Evolutionary conservation across 352 stramenopile genomes (phyloP).

Genomic region (Globisporangium uncinulatum): DNA sequence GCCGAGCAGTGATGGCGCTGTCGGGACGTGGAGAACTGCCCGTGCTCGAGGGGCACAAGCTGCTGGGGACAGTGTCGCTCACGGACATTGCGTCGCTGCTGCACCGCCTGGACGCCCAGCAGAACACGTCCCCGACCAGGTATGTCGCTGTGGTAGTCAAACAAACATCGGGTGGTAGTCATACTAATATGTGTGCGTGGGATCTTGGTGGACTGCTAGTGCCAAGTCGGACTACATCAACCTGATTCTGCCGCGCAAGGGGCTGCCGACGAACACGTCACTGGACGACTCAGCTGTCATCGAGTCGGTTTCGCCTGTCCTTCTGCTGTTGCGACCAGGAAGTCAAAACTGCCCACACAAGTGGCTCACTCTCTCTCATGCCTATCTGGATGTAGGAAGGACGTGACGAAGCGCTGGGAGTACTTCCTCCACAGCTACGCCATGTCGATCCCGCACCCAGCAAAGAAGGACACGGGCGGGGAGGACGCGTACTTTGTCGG

Average conservation of each 20-base stretch:
- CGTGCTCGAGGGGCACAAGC: conserved; percentile 57
- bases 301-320: conserved; percentile 14
- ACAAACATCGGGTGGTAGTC: not conserved
- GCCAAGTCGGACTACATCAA: conserved; percentile 90
- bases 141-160: too few relatives aligned
- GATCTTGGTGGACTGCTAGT: conserved; percentile 28
- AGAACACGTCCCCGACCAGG: conserved; percentile 44
- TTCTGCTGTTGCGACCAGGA: not conserved
- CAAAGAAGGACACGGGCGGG: conserved; percentile 64
- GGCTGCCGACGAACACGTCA: conserved; percentile 68
- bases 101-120: conserved; percentile 52
- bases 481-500: conserved; percentile 95
- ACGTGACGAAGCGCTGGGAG: conserved; percentile 25
- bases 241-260: conserved; percentile 75
- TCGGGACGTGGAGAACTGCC: conserved; percentile 62
- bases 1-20: conserved; percentile 70
- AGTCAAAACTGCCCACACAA: too few relatives aligned
- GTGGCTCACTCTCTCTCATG: too few relatives aligned
- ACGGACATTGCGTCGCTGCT: conserved; percentile 72
- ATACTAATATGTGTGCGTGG: too few relatives aligned
- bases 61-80: conserved; percentile 74
- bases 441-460: conserved; percentile 72
- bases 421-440: conserved; percentile 70
- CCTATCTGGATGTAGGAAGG: not conserved
- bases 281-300: conserved; percentile 17